Evolutionary conservation across 805 yeast genomes (phyloP).

Genomic region (Ogataea ganodermae): DNA sequence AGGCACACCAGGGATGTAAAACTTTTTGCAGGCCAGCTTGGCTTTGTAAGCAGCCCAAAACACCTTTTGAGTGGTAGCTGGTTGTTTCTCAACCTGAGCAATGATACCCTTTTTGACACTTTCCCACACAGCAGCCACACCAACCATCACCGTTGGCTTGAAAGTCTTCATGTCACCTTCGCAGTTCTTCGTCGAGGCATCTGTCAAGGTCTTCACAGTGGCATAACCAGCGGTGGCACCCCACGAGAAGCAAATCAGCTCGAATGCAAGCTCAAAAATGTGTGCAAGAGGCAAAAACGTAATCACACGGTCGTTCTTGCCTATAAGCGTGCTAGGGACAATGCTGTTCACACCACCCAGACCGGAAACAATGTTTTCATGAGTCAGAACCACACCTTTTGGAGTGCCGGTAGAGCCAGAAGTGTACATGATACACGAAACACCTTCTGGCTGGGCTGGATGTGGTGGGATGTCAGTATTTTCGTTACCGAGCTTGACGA

Average conservation of each 20-base stretch:
- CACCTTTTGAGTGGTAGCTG: constrained; percentile 68
- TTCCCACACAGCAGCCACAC: constrained; percentile 99
- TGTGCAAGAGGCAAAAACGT: constrained; percentile 95
- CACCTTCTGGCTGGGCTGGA: constrained; percentile 58
- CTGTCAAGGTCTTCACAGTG: constrained; percentile 86
- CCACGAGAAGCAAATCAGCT: constrained; percentile 80
- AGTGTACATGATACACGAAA: constrained; percentile 81
- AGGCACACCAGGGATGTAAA: constrained; percentile 79
- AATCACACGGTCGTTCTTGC: constrained; percentile 67
- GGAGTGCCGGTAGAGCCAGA: constrained; percentile 87
- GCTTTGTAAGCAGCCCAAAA: constrained; percentile 89
- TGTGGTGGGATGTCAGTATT: constrained; percentile 40
- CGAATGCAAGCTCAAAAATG: constrained; percentile 90
- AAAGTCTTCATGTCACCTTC: constrained; percentile 84
- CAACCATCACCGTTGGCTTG: constrained; percentile 93
- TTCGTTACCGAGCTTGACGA: constrained; percentile 62
- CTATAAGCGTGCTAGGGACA: constrained; percentile 54
- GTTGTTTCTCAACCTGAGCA: constrained; percentile 67
- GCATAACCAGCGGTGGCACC: constrained; percentile 91
- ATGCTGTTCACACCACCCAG: constrained; percentile 76
- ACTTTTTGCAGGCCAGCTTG: constrained; percentile 61
- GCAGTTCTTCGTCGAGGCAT: constrained; percentile 79
- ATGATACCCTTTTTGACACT: constrained; percentile 89
- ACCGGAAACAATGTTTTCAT: constrained; percentile 76
- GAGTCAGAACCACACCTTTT: constrained; percentile 75